Evolutionary conservation across 2,329 filamentous ascomycete genomes (phyloP), one percentile per base, ranked within the genome.

Genomic region (Alternaria metachromatica): DNA sequence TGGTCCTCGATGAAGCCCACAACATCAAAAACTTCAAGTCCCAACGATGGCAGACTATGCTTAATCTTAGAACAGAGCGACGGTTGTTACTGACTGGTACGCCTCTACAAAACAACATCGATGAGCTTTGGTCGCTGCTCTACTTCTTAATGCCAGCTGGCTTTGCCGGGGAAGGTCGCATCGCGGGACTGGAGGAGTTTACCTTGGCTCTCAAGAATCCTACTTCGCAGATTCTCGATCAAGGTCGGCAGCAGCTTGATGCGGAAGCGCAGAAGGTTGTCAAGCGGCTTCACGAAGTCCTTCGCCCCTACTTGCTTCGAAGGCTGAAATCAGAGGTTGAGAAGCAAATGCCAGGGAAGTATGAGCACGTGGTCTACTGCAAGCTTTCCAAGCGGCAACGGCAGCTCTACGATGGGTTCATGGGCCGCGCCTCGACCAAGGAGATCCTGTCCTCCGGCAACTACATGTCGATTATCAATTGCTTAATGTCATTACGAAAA

Each of bases 21-120:
- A 98, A 99, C 81, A 99, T 99, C 86, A 98, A 99, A 77, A 99
- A 99, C 80, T 99, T 98, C 85, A 94, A 97, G 75, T 97, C 95
- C 2, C 94, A 97, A 79, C 87, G 95, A 67, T 99, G 96, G 94
- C 96, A 98, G 79, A 95, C 94, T 0, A 87, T 99, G 67, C 88
- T 99, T 21, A 96, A 92, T 0, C 96, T 99, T 82, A 95, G 96
- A 73, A 98, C 96, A 0, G 90, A 91, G 67, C 90, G 94, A 26
- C 89, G 96, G 33, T 87, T 99, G 11, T 83, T 99, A 0, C 85
- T 99, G 11, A 99, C 96, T 0, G 96, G 96, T 61, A 99, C 96
- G 1, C 96, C 96, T 3, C 85, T 99, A 23, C 96, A 99, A 79
- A 99, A 99, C 80, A 98, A 97, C 66, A 85, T 99, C 6, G 96